Evolutionary conservation across 176 grass and related monocot genomes (phyloP).

Genomic region (Areca catechu): DNA sequence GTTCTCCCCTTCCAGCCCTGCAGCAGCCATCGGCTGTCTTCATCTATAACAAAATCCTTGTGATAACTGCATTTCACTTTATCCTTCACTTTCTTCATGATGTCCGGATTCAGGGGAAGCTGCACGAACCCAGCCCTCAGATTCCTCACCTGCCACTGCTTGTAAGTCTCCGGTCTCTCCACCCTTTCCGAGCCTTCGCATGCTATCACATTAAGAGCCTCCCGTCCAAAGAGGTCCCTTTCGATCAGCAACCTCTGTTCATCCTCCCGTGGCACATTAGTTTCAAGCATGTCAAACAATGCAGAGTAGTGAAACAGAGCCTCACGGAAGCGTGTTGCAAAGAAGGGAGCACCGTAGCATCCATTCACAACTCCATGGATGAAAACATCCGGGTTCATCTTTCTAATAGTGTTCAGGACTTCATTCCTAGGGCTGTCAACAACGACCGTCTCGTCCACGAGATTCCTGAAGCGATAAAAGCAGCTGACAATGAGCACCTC

Average conservation of each 20-base stretch:
- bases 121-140: conserved; percentile 88
- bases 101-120: conserved; percentile 47
- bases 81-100: conserved; percentile 79
- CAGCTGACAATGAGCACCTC: conserved; percentile 95
- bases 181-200: conserved; percentile 91
- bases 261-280: conserved; percentile 70
- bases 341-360: conserved; percentile 90
- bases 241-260: conserved; percentile 69
- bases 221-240: conserved; percentile 77
- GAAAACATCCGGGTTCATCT: conserved; percentile 78
- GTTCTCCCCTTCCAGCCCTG: conserved; percentile 99
- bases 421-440: conserved; percentile 87
- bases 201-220: conserved; percentile 92
- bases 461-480: conserved; percentile 86
- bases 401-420: conserved; percentile 86
- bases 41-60: conserved; percentile 96
- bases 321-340: conserved; percentile 88
- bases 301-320: conserved; percentile 89
- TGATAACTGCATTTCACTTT: conserved; percentile 83
- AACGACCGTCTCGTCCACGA: conserved; percentile 86
- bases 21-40: conserved; percentile 80
- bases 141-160: conserved; percentile 97
- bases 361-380: conserved; percentile 96
- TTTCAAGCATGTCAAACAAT: conserved; percentile 88
- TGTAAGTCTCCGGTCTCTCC: conserved; percentile 91